Conservation (phyloP, 2,329 filamentous ascomycete species). For the Biscogniauxia mediterranea region DNA sequence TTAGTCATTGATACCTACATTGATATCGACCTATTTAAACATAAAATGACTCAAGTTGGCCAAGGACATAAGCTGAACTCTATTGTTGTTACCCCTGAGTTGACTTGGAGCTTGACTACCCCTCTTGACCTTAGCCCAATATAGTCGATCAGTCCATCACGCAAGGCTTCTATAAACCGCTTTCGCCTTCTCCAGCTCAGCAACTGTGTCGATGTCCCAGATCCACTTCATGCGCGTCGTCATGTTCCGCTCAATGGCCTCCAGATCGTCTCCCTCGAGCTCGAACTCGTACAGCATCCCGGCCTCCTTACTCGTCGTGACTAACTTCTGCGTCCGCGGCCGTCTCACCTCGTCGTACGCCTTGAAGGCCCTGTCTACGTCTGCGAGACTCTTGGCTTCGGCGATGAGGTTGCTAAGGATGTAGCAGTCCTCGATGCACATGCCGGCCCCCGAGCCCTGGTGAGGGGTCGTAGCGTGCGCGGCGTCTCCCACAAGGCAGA, state of each 20-base stretch:
- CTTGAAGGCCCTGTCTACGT: constrained; percentile 46
- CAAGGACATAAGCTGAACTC: too few species aligned
- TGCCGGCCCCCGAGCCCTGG: constrained; percentile 57
- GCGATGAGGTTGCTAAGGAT: constrained; percentile 43
- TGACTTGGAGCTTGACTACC: not conserved
- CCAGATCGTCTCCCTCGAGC: constrained; percentile 34
- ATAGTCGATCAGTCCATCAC: not conserved
- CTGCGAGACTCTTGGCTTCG: constrained; percentile 31
- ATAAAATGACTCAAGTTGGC: too few species aligned
- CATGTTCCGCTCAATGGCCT: constrained; percentile 36
- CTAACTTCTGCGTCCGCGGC: constrained; percentile 47
- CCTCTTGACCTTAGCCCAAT: not conserved
- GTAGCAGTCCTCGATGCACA: constrained; percentile 54
- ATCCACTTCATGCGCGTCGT: constrained; percentile 36
- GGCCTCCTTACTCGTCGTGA: constrained; percentile 47
- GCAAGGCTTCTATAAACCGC: constrained; percentile 29
- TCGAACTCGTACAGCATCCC: constrained; percentile 46
- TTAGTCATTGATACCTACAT: too few species aligned
- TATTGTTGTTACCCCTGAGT: not conserved
- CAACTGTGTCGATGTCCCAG: constrained; percentile 34
- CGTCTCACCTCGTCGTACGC: constrained; percentile 50
- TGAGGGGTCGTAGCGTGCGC: constrained; percentile 62
- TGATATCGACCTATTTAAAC: too few species aligned
- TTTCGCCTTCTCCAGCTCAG: constrained; percentile 37
- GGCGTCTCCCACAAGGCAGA: constrained; percentile 58